Conservation (phyloP, 371 early-diverging fungal species). For the Globomyces sp. region DNA sequence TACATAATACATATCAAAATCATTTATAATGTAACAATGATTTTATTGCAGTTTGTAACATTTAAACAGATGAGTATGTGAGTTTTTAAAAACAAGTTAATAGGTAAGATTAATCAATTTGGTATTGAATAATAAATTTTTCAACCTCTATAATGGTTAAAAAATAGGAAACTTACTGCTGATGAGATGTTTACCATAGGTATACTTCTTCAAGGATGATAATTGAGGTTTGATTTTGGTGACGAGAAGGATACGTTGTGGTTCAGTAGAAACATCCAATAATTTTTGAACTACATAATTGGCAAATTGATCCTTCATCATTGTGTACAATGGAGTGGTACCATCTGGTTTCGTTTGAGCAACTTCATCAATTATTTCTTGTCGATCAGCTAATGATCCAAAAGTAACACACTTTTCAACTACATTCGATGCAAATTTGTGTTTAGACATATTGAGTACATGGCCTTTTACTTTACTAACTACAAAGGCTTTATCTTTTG, state of each 20-base stretch:
- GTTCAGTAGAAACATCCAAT: conserved; percentile 92
- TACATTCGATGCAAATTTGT: conserved; percentile 99
- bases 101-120: background rate
- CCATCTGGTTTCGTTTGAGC: conserved; percentile 70
- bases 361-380: conserved; percentile 86
- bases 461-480: conserved; percentile 88
- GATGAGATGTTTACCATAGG: conserved; percentile 96
- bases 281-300: conserved; percentile 99
- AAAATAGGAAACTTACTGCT: conserved; percentile 49
- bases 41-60: too few species aligned
- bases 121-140: conserved; percentile 14
- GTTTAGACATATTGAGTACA: conserved; percentile 85
- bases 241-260: conserved; percentile 82
- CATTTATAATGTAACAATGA: too few species aligned
- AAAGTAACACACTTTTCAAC: conserved; percentile 92
- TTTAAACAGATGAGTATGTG: too few species aligned
- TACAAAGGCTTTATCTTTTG: conserved; percentile 79
- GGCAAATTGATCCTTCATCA: conserved; percentile 99
- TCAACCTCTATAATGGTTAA: conserved; percentile 9
- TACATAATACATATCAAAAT: too few species aligned
- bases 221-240: conserved; percentile 88
- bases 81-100: too few species aligned
- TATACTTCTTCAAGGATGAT: conserved; percentile 87
- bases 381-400: conserved; percentile 71
- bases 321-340: conserved; percentile 76